Conservation (phyloP, 352 stramenopile genomes). For the Phytophthora brassicae region DNA sequence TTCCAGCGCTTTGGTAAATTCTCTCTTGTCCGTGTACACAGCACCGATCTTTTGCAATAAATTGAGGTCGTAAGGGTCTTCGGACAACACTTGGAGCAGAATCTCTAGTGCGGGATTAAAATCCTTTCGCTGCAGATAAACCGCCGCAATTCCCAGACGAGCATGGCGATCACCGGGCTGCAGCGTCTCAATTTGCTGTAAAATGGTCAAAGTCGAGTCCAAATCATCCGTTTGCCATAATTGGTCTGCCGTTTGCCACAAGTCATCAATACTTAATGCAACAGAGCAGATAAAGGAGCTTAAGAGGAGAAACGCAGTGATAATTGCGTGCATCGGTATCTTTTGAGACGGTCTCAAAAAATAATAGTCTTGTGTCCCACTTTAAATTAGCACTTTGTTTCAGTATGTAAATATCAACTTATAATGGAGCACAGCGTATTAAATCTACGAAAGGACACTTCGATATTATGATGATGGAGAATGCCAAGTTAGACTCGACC, state of each 20-base stretch:
- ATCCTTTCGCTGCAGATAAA: constrained; percentile 34
- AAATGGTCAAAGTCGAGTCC: constrained; percentile 30
- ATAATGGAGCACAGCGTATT: constrained; percentile 3
- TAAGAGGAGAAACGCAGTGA: constrained; percentile 6
- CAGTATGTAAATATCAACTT: neutral
- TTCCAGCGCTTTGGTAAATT: constrained; percentile 24
- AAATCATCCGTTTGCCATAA: constrained; percentile 28
- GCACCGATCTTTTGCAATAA: constrained; percentile 36
- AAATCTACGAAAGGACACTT: too few species aligned
- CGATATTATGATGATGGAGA: constrained; percentile 3
- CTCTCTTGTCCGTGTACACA: constrained; percentile 32
- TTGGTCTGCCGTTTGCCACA: constrained; percentile 34
- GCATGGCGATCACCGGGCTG: constrained; percentile 24
- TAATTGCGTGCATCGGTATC: constrained; percentile 3
- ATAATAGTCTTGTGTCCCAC: constrained; percentile 10
- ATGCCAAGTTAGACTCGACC: constrained; percentile 35
- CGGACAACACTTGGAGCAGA: constrained; percentile 16
- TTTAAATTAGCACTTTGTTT: constrained; percentile 12
- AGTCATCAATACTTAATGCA: constrained; percentile 13
- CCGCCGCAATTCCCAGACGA: constrained; percentile 29
- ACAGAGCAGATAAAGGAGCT: neutral
- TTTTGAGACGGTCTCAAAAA: neutral
- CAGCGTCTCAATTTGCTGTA: constrained; percentile 30
- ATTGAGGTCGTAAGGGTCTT: constrained; percentile 18
- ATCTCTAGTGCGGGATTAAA: constrained; percentile 26